A percentile compares a stretch with the other conserved stretches of the same genome.
Evolutionary conservation across 306 rosid species (phyloP).

Genomic region (Cyamopsis tetragonoloba): DNA sequence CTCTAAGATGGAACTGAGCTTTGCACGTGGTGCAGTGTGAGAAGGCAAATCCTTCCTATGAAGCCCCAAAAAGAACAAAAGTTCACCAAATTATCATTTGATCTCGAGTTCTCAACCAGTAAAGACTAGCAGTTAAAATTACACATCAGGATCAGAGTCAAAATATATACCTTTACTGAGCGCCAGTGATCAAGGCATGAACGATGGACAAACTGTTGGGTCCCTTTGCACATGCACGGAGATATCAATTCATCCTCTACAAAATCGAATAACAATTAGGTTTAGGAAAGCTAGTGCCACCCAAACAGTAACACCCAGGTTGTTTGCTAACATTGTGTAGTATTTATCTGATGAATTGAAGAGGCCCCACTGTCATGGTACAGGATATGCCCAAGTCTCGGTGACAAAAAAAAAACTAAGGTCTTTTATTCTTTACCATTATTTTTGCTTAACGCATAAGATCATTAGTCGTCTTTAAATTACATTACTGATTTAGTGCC

Average conservation of each 20-base stretch:
- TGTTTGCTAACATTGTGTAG: background rate
- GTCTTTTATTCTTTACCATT: background rate
- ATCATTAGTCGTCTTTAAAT: background rate
- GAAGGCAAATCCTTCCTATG: conserved; percentile 96
- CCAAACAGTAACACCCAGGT: background rate
- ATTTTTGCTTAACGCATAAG: background rate
- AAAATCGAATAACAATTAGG: conserved; percentile 31
- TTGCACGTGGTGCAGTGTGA: conserved; percentile 99
- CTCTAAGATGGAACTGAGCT: conserved; percentile 89
- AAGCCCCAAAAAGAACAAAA: background rate
- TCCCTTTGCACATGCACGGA: conserved; percentile 99
- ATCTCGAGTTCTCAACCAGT: conserved; percentile 21
- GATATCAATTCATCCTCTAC: conserved; percentile 90
- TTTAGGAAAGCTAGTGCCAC: background rate
- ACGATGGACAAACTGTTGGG: conserved; percentile 98
- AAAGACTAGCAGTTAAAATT: conserved; percentile 17
- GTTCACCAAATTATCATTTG: conserved; percentile 13
- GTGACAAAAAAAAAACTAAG: background rate
- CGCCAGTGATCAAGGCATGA: conserved; percentile 99
- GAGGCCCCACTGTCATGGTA: background rate
- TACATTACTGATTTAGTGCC: conserved; percentile 18
- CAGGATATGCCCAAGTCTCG: background rate
- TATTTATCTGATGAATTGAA: background rate
- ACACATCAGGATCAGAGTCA: conserved; percentile 9
- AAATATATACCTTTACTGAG: conserved; percentile 69